Conservation (phyloP, 768 basidiomycete genomes). For the Hirschioporus abietinus region DNA sequence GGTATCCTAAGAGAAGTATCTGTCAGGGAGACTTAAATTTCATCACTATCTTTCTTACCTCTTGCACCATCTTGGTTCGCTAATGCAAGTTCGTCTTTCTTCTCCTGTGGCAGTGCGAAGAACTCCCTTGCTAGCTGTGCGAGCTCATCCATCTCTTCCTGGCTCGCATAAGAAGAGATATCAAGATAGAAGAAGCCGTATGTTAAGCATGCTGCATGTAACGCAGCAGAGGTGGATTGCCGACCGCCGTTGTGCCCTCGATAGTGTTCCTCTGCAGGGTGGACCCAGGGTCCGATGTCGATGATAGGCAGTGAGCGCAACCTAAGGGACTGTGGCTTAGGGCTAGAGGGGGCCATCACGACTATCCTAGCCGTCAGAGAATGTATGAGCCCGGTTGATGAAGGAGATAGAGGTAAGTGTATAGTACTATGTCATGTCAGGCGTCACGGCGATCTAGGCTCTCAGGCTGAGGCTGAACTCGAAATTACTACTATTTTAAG, state of each 20-base stretch:
- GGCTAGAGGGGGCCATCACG: background rate
- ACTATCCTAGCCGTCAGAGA: slow-evolving; percentile 5
- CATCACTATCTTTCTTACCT: slow-evolving; percentile 40
- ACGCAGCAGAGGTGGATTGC: slow-evolving; percentile 42
- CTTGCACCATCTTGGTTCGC: slow-evolving; percentile 66
- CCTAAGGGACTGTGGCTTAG: slow-evolving; percentile 1
- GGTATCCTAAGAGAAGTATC: slow-evolving; percentile 53
- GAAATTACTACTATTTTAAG: too few species aligned
- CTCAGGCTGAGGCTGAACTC: too few species aligned
- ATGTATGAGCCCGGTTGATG: background rate
- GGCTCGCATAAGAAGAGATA: slow-evolving; percentile 52
- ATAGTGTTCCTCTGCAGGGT: slow-evolving; percentile 21
- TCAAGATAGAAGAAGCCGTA: slow-evolving; percentile 91
- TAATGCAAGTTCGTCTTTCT: slow-evolving; percentile 72
- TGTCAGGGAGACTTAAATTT: background rate
- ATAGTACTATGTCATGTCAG: too few species aligned
- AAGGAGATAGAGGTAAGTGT: too few species aligned
- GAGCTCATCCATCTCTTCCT: slow-evolving; percentile 60
- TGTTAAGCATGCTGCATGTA: slow-evolving; percentile 70
- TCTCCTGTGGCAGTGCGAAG: slow-evolving; percentile 65
- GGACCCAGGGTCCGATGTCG: slow-evolving; percentile 61
- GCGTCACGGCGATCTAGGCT: too few species aligned
- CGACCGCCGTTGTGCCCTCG: slow-evolving; percentile 28
- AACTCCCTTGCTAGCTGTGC: slow-evolving; percentile 62
- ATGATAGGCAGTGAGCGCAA: slow-evolving; percentile 56